A percentile compares a stretch with the other conserved stretches of the same genome.
phyloP scores from a whole-genome alignment of 306 rosid species.

The Cyamopsis tetragonoloba region DNA sequence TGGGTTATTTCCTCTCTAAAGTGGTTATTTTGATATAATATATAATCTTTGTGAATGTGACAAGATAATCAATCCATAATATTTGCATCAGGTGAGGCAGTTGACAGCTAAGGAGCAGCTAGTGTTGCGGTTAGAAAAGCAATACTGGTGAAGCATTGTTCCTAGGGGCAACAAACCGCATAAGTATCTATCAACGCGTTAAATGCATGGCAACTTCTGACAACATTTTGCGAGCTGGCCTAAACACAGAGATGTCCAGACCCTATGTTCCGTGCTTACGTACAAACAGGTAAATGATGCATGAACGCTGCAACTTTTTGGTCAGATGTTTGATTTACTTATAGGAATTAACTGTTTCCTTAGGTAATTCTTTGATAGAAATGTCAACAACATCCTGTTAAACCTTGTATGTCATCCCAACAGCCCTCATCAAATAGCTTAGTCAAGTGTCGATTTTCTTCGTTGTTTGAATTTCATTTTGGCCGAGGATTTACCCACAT shows the following conservation, averaged over 20 bases:
- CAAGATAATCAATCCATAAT: not conserved
- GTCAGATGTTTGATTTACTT: not conserved
- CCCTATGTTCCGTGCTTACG: constrained; percentile 97
- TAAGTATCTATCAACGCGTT: constrained; percentile 68
- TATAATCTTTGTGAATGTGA: not conserved
- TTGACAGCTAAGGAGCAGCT: constrained; percentile 76
- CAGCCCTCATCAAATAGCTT: too few relatives aligned
- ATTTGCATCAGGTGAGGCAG: constrained; percentile 63
- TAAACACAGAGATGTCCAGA: constrained; percentile 71
- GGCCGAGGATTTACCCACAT: not conserved
- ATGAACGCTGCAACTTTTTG: constrained; percentile 5
- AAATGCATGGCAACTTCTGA: constrained; percentile 99
- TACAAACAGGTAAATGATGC: constrained; percentile 65
- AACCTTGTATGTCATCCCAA: not conserved
- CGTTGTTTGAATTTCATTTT: not conserved
- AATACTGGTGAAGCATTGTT: constrained; percentile 82
- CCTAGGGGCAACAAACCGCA: constrained; percentile 89
- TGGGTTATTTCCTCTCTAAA: not conserved
- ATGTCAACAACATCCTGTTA: not conserved
- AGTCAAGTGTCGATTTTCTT: not conserved
- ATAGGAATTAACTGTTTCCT: not conserved
- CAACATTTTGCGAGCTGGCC: constrained; percentile 94
- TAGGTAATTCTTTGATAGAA: not conserved
- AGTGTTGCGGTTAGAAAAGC: constrained; percentile 72
- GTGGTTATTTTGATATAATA: not conserved